phyloP scores from a whole-genome alignment of 192 early-diverging fungal genomes.

The Backusella australiensis region DNA sequence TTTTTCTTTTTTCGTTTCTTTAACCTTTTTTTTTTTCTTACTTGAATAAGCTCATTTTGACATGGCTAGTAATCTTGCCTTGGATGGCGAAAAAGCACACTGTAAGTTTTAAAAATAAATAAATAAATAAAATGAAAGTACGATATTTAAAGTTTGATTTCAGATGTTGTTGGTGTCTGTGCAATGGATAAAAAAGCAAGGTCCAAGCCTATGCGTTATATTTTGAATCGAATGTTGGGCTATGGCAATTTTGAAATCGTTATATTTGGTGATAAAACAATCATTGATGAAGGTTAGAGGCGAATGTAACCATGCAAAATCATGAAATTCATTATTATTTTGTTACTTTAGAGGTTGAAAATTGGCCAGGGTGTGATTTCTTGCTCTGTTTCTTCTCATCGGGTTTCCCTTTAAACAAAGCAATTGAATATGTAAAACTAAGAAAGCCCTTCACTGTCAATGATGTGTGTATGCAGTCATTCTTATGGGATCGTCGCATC shows the following conservation, averaged over 20 bases:
- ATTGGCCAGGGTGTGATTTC: conserved; percentile 95
- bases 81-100: conserved; percentile 3
- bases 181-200: conserved; percentile 94
- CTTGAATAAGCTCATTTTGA: neutral
- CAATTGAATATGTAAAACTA: conserved; percentile 82
- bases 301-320: neutral
- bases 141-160: neutral
- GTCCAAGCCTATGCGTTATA: conserved; percentile 95
- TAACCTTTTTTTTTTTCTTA: neutral
- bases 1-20: neutral
- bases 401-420: conserved; percentile 93
- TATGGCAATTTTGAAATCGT: conserved; percentile 76
- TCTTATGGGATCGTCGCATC: conserved; percentile 86
- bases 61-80: neutral
- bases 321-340: neutral
- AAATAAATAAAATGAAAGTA: neutral
- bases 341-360: conserved; percentile 57
- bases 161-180: conserved; percentile 79
- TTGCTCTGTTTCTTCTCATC: conserved; percentile 95
- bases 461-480: conserved; percentile 84
- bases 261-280: conserved; percentile 96
- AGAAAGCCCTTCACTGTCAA: conserved; percentile 89
- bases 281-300: conserved; percentile 82
- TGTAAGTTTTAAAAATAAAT: neutral
- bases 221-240: conserved; percentile 69